These are phyloP conservation scores for Trichoderma hamatum DNA, from an alignment of 2,329 filamentous ascomycete genomes.

Conservation along the genomic window DNA sequence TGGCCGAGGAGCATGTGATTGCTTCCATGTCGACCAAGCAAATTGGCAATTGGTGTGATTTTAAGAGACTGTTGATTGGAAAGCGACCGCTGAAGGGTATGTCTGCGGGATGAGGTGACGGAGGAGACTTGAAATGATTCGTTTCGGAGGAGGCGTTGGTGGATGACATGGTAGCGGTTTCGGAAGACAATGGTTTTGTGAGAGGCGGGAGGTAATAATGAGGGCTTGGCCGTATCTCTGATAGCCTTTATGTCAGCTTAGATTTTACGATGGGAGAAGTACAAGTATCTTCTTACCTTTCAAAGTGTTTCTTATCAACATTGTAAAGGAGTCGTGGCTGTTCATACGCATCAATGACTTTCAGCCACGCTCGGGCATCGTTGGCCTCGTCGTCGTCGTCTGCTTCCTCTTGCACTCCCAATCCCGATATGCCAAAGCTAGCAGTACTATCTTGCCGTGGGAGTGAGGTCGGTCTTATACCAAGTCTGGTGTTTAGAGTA, in stretches of 20 bases:
- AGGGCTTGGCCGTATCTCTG: constrained; percentile 65
- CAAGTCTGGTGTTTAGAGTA: constrained; percentile 58
- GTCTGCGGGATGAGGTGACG: constrained; percentile 62
- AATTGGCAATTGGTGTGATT: constrained; percentile 80
- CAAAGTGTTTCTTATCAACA: constrained; percentile 84
- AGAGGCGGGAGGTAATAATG: constrained; percentile 72
- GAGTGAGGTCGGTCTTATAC: constrained; percentile 51
- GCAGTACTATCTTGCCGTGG: constrained; percentile 63
- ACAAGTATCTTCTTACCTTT: constrained; percentile 57
- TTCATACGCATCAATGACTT: constrained; percentile 79
- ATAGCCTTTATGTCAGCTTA: neutral
- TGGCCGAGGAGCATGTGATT: constrained; percentile 87
- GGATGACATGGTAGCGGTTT: constrained; percentile 88
- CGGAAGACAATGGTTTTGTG: constrained; percentile 86
- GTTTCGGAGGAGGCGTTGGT: constrained; percentile 89
- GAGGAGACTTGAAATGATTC: constrained; percentile 87
- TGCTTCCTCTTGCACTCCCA: constrained; percentile 53
- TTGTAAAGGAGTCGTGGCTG: constrained; percentile 82
- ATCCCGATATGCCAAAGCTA: constrained; percentile 64
- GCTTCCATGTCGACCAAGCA: constrained; percentile 77
- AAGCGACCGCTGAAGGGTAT: constrained; percentile 60
- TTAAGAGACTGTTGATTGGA: constrained; percentile 75
- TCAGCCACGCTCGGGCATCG: constrained; percentile 82
- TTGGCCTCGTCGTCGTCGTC: constrained; percentile 61
- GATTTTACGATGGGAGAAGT: neutral